phyloP scores from a whole-genome alignment of 2,329 filamentous ascomycete species.

The Calonectria montana region DNA sequence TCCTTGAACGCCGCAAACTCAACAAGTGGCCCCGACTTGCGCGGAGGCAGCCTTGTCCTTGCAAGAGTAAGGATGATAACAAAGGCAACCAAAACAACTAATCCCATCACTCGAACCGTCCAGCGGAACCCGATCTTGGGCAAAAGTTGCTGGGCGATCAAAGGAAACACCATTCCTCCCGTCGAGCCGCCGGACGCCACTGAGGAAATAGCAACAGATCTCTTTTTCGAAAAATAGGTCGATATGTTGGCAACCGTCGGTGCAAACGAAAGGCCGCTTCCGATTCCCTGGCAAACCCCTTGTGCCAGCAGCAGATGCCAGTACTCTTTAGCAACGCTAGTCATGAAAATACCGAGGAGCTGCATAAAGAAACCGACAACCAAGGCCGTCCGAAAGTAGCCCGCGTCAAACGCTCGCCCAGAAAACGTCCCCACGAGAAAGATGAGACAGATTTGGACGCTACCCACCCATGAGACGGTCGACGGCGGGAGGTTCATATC shows the following conservation, averaged over 20 bases:
- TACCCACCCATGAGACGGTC: slow-evolving; percentile 61
- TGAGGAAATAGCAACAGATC: slow-evolving; percentile 69
- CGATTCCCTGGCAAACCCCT: slow-evolving; percentile 67
- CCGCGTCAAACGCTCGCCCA: slow-evolving; percentile 56
- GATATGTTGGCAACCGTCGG: slow-evolving; percentile 65
- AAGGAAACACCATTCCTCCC: slow-evolving; percentile 73
- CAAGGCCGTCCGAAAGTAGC: slow-evolving; percentile 50
- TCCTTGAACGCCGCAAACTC: slow-evolving; percentile 64
- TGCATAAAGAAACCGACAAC: slow-evolving; percentile 55
- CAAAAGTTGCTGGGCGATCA: slow-evolving; percentile 66
- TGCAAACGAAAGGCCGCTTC: slow-evolving; percentile 65
- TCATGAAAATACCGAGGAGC: slow-evolving; percentile 57
- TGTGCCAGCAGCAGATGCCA: slow-evolving; percentile 64
- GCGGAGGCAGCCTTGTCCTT: slow-evolving; percentile 60
- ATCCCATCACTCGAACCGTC: slow-evolving; percentile 71
- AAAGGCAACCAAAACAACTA: slow-evolving; percentile 64
- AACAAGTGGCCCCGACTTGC: slow-evolving; percentile 61
- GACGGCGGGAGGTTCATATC: slow-evolving; percentile 47
- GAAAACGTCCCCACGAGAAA: slow-evolving; percentile 54
- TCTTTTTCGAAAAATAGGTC: slow-evolving; percentile 71
- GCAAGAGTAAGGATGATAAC: slow-evolving; percentile 54
- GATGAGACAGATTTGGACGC: slow-evolving; percentile 57
- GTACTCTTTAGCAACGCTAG: slow-evolving; percentile 55
- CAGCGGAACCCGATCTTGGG: slow-evolving; percentile 72
- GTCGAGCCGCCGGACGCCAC: slow-evolving; percentile 69